Evolutionary conservation across 2,329 filamentous ascomycete species (phyloP), one percentile per base, ranked within the genome.

Genomic region (Aspergillus hiratsukae): DNA sequence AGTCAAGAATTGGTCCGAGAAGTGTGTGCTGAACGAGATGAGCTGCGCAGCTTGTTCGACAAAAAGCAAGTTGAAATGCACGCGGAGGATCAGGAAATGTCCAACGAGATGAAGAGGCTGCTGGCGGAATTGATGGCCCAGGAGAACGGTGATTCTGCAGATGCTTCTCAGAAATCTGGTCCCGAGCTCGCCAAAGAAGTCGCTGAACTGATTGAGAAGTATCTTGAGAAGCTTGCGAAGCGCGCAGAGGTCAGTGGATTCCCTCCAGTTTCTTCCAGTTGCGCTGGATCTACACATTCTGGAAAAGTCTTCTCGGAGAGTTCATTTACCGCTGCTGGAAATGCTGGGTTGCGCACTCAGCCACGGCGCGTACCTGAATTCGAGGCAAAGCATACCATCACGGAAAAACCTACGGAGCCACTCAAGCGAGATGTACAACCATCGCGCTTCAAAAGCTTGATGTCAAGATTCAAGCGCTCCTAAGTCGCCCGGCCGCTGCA

Each of bases 151-250:
- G 66, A 72, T 46, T 63, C 65, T 9, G 62, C 67, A 2, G 70
- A 72, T 41, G 61, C 65, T 29, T 58, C 69, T 10, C 67, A 74
- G 51, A 69, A 74, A 55, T 73, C 73, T 11, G 69, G 67, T 43
- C 66, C 71, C 40, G 72, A 76, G 52, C 68, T 77, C 45, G 64
- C 74, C 21, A 75, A 73, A 54, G 72, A 75, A 60, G 78, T 77
- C 41, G 77, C 76, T n/a, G 80, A 80, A 28, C 78, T 82, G 43
- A 78, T 82, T 58, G 83, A 83, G 71, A 84, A 84, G 62, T 83
- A 77, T 51, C 65, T 73, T 25, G 74, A 76, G 57, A 69, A 71
- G 35, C 66, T 77, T 29, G 73, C 74, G 29, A 71, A 75, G 58
- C 73, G 75, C 57, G 73, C 73, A 58, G 74, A 76, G 73, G 75